Percentiles rank a stretch among this genome's conserved stretches.
These are phyloP conservation scores for Hyaloscypha bicolor DNA, from an alignment of 495 filamentous ascomycete species.

Conservation along the genomic window DNA sequence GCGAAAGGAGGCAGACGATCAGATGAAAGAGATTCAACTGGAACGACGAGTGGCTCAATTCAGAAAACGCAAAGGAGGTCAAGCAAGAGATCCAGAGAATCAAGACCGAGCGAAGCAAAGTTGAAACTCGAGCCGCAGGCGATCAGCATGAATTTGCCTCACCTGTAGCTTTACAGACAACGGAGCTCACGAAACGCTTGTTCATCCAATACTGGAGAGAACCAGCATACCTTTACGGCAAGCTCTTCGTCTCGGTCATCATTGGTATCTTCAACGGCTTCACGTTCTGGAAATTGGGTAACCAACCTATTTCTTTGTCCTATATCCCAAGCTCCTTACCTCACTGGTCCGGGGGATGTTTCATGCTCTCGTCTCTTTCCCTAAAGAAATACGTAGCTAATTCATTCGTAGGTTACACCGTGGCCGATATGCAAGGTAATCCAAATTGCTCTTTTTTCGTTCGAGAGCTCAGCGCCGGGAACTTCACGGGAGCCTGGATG, in stretches of 20 bases:
- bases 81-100: constrained; percentile 64
- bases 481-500: too few species aligned
- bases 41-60: constrained; percentile 73
- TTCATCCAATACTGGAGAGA: constrained; percentile 68
- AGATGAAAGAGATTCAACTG: constrained; percentile 60
- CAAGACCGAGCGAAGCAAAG: constrained; percentile 53
- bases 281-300: constrained; percentile 43
- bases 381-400: too few species aligned
- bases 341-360: too few species aligned
- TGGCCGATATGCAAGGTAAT: too few species aligned
- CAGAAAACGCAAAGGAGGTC: constrained; percentile 53
- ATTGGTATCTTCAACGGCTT: constrained; percentile 58
- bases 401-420: too few species aligned
- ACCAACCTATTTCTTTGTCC: background rate
- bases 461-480: too few species aligned
- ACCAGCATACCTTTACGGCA: constrained; percentile 73
- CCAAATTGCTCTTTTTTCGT: too few species aligned
- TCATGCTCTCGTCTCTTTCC: too few species aligned
- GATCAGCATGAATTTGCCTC: constrained; percentile 50
- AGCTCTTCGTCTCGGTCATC: constrained; percentile 60
- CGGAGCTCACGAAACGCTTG: constrained; percentile 41
- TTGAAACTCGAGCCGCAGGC: constrained; percentile 33
- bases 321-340: too few species aligned
- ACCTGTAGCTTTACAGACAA: constrained; percentile 39
- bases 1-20: constrained; percentile 57